phyloP scores from a whole-genome alignment of 371 early-diverging fungal species.

The Gilbertella persicaria region DNA sequence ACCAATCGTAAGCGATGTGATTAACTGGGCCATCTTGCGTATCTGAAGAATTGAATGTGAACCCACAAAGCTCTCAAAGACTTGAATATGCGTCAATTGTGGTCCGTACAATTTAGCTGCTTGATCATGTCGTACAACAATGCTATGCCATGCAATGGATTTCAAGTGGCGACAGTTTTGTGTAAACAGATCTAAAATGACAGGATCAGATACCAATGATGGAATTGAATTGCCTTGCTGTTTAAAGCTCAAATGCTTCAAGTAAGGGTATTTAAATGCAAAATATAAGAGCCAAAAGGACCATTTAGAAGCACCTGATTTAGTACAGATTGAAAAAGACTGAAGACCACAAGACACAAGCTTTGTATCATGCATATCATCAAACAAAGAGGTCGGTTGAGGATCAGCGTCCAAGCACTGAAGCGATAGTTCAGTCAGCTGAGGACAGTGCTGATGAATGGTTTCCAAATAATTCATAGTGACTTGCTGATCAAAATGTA shows the following conservation, averaged over 20 bases:
- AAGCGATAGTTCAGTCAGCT: constrained; percentile 1
- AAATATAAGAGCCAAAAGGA: constrained; percentile 20
- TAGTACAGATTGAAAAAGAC: constrained; percentile 15
- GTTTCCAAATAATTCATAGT: constrained; percentile 17
- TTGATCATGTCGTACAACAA: constrained; percentile 13
- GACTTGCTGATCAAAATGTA: constrained; percentile 16
- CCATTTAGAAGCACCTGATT: constrained; percentile 22
- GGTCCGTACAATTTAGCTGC: constrained; percentile 5
- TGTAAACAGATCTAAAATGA: constrained; percentile 2
- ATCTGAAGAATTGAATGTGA: constrained; percentile 6
- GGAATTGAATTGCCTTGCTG: constrained; percentile 10
- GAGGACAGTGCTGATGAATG: constrained; percentile 19
- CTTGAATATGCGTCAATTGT: constrained; percentile 5
- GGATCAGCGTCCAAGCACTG: constrained; percentile 18
- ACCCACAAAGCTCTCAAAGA: constrained; percentile 15
- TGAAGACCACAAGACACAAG: constrained; percentile 1
- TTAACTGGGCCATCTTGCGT: neutral
- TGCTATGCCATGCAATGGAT: constrained; percentile 18
- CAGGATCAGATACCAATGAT: neutral
- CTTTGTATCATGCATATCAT: neutral
- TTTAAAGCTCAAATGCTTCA: constrained; percentile 16
- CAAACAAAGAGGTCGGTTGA: constrained; percentile 11
- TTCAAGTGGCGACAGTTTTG: constrained; percentile 6
- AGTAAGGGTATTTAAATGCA: constrained; percentile 21
- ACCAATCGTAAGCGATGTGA: constrained; percentile 19